A percentile compares a stretch with the other conserved stretches of the same genome.
These are phyloP conservation scores for Dictyostelium firmibasis DNA, from an alignment of 78 protist genomes.

Conservation along the genomic window DNA sequence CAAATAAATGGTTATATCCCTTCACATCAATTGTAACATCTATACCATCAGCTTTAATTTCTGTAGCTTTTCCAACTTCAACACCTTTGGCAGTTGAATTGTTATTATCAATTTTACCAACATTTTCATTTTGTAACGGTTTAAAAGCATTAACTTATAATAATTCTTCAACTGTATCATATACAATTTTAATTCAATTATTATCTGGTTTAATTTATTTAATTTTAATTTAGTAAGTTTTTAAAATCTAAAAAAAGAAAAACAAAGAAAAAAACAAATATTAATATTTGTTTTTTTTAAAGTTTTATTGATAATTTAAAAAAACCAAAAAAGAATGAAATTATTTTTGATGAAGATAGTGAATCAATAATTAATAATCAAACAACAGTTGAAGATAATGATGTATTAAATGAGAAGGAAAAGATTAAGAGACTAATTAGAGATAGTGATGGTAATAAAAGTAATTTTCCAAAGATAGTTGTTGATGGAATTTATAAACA, in stretches of 20 bases:
- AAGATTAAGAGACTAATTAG: background rate
- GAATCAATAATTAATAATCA: background rate
- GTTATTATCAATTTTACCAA: conserved; percentile 26
- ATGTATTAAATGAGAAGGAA: conserved; percentile 20
- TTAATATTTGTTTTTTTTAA: too few relatives aligned
- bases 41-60: background rate
- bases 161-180: conserved; percentile 6
- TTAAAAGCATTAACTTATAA: background rate
- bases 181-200: conserved; percentile 30
- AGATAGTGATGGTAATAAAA: background rate
- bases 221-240: conserved; percentile 1
- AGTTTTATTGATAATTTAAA: background rate
- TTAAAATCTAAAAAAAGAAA: too few relatives aligned
- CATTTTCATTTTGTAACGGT: conserved; percentile 49
- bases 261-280: too few relatives aligned
- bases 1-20: conserved; percentile 49
- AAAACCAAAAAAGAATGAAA: background rate
- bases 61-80: background rate
- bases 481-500: conserved; percentile 44
- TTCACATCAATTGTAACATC: background rate
- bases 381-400: background rate
- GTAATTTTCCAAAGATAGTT: background rate
- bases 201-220: background rate
- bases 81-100: background rate
- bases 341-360: background rate